These are phyloP conservation scores for Aspergillus ochraceoroseus DNA, from an alignment of 2,329 filamentous ascomycete genomes.

Conservation along the genomic window DNA sequence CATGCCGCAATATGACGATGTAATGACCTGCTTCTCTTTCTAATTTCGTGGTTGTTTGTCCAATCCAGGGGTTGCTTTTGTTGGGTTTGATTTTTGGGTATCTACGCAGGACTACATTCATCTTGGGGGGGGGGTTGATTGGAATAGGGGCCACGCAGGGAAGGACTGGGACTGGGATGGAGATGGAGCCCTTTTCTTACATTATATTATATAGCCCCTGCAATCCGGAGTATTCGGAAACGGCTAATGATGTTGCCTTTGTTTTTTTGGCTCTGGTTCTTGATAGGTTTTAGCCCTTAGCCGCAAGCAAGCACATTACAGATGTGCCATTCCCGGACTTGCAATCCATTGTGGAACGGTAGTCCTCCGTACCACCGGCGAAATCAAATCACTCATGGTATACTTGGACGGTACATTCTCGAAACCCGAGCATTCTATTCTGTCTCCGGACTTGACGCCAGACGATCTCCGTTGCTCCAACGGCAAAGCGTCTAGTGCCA, in stretches of 20 bases:
- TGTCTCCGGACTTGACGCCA: too few relatives aligned
- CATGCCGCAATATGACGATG: slow-evolving; percentile 28
- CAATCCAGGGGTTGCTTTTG: slow-evolving; percentile 1
- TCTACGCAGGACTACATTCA: slow-evolving; percentile 6
- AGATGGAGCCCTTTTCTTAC: neutral
- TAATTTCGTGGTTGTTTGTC: slow-evolving; percentile 1
- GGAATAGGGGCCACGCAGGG: slow-evolving; percentile 2
- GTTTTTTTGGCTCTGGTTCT: slow-evolving; percentile 3
- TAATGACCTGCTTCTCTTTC: slow-evolving; percentile 29
- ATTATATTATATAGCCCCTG: slow-evolving; percentile 7
- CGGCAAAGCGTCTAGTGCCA: too few relatives aligned
- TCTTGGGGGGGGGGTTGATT: neutral
- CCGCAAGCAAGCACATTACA: too few relatives aligned
- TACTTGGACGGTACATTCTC: too few relatives aligned
- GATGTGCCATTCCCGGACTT: too few relatives aligned
- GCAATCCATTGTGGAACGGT: too few relatives aligned
- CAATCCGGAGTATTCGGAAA: slow-evolving; percentile 5
- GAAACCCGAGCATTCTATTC: too few relatives aligned
- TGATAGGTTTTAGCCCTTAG: neutral
- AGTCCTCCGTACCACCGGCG: neutral
- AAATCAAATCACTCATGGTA: too few relatives aligned
- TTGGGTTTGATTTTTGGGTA: slow-evolving; percentile 6
- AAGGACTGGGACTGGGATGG: neutral
- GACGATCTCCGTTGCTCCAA: too few relatives aligned
- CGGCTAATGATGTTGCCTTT: slow-evolving; percentile 4